Conservation (phyloP, 106 monocot species). For the Dendrobium catenatum region DNA sequence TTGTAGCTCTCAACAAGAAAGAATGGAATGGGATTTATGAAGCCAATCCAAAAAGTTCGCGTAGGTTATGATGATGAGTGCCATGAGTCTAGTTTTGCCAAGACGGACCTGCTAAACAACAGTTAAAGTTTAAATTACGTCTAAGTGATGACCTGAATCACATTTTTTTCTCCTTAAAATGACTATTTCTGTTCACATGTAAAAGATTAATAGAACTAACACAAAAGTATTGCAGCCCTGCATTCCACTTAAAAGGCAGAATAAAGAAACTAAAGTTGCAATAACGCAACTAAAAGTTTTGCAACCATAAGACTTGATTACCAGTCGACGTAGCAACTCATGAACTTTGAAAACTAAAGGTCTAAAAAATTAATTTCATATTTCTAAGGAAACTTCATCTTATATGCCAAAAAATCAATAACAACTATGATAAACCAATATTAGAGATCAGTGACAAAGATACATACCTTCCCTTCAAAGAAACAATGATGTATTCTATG, state of each 20-base stretch:
- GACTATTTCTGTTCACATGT: background rate
- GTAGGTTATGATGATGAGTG: background rate
- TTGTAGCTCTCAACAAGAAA: background rate
- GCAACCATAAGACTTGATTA: background rate
- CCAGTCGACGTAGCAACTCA: background rate
- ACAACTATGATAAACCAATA: background rate
- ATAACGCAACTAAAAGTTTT: background rate
- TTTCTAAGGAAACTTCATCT: background rate
- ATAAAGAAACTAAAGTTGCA: background rate
- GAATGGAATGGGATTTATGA: background rate
- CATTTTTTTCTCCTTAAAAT: background rate
- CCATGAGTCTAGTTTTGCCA: background rate
- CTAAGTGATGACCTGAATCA: background rate
- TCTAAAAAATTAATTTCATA: background rate
- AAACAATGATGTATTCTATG: conserved; percentile 17
- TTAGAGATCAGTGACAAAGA: background rate
- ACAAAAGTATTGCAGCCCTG: background rate
- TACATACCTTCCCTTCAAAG: conserved; percentile 16
- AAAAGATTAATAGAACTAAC: background rate
- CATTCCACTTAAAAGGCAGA: background rate
- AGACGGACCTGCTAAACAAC: background rate
- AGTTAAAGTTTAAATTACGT: background rate
- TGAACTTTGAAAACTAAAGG: background rate
- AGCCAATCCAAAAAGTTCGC: background rate
- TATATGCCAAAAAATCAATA: background rate